phyloP scores from a whole-genome alignment of 2,329 filamentous ascomycete genomes.

The Neophaeococcomyces mojaviensis region DNA sequence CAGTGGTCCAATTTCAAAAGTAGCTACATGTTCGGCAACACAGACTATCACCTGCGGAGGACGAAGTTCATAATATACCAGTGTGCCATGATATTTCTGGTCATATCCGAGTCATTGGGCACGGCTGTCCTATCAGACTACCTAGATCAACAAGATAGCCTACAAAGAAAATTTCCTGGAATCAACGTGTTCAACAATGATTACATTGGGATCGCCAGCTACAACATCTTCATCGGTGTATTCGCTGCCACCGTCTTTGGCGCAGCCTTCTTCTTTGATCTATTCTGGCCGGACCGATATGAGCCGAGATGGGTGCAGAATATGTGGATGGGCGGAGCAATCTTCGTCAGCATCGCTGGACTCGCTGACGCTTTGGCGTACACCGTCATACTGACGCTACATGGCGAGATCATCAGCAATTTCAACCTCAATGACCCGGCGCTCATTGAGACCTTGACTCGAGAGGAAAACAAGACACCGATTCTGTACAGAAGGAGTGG shows the following conservation, averaged over 20 bases:
- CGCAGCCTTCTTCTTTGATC: conserved; percentile 54
- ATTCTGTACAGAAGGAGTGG: conserved; percentile 43
- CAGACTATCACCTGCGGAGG: conserved; percentile 46
- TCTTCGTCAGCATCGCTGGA: conserved; percentile 42
- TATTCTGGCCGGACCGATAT: conserved; percentile 51
- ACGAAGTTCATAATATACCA: conserved; percentile 56
- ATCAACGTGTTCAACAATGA: conserved; percentile 47
- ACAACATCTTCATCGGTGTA: conserved; percentile 53
- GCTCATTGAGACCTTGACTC: conserved; percentile 26
- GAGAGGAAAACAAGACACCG: conserved; percentile 25
- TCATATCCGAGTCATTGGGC: conserved; percentile 50
- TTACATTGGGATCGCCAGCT: conserved; percentile 48
- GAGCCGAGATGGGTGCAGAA: conserved; percentile 43
- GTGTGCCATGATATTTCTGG: conserved; percentile 50
- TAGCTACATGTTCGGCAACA: conserved; percentile 50
- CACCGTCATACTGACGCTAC: conserved; percentile 43
- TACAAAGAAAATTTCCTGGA: conserved; percentile 33
- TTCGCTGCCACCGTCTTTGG: conserved; percentile 53
- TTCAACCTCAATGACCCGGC: conserved; percentile 26
- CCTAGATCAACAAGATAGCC: conserved; percentile 45
- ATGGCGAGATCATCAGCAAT: conserved; percentile 40
- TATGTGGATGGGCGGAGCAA: conserved; percentile 48
- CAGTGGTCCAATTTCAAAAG: conserved; percentile 52
- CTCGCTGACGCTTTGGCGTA: conserved; percentile 43
- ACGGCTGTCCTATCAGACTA: conserved; percentile 51